These are phyloP conservation scores for Trichoderma harzianum DNA, from an alignment of 2,329 filamentous ascomycete genomes.

Conservation along the genomic window DNA sequence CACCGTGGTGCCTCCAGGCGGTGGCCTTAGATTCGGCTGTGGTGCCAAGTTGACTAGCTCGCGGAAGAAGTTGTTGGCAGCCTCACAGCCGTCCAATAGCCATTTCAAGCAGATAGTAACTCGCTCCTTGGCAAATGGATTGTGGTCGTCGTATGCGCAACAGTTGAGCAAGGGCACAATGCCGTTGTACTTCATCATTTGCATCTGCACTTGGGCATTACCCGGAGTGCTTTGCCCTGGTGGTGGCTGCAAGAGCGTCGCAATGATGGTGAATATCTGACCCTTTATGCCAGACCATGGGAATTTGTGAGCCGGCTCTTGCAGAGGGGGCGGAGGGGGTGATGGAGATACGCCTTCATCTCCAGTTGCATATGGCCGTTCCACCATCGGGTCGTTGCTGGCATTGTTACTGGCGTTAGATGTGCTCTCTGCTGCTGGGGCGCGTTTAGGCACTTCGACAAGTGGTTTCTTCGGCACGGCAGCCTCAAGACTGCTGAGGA, in stretches of 20 bases:
- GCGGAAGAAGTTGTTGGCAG: slow-evolving; percentile 68
- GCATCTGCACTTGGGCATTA: slow-evolving; percentile 75
- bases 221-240: slow-evolving; percentile 56
- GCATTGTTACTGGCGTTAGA: slow-evolving; percentile 23
- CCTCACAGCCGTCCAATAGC: slow-evolving; percentile 70
- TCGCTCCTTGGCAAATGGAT: slow-evolving; percentile 90
- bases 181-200: slow-evolving; percentile 80
- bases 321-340: slow-evolving; percentile 44
- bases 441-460: slow-evolving; percentile 41
- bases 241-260: slow-evolving; percentile 83
- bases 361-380: slow-evolving; percentile 57
- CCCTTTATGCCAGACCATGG: slow-evolving; percentile 79
- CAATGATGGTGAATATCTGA: slow-evolving; percentile 85
- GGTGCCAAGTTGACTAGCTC: slow-evolving; percentile 53
- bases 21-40: slow-evolving; percentile 37
- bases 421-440: slow-evolving; percentile 23
- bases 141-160: slow-evolving; percentile 87
- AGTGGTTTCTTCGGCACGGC: slow-evolving; percentile 81
- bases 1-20: slow-evolving; percentile 34
- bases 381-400: slow-evolving; percentile 45
- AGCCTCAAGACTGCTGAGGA: slow-evolving; percentile 82
- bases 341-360: slow-evolving; percentile 34
- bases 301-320: slow-evolving; percentile 63
- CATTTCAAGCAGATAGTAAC: slow-evolving; percentile 86
- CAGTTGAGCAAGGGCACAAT: slow-evolving; percentile 86